Base-by-base conservation (phyloP, 768 basidiomycete genomes). In the Hygrophorus russula region DNA sequence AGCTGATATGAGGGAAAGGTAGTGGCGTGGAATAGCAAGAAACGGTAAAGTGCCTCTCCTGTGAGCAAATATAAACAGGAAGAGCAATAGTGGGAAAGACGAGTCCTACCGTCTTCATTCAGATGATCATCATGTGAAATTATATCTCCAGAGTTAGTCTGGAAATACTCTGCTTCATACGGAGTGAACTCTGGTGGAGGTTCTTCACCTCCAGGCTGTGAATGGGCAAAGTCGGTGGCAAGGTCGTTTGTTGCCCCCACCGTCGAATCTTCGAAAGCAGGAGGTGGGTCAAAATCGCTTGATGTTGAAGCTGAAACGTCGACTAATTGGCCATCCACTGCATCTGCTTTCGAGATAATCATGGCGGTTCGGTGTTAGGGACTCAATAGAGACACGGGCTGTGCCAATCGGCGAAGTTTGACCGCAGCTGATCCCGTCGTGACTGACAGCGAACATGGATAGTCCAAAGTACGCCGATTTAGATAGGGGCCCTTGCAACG, bases 41-140 rank as follows among this genome's bases (percentile, higher is more conserved):
- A 89, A 45, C 82, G 74, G 56, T 82, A 85, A 17, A 87, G 68
- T 0, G 79, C 78, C 52, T 82, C 80, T 36, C 81, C 80, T 81
- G 42, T 9, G 45, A 15, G 1, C 13, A 38, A 5, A 38, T 41
- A 14, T 49, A 41, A 5, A 36, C 27, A 14, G 39, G 19, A 30
- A 42, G 33, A 19, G 15, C n/a, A 41, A 28, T 24, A 42, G 13
- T 35, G 42, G 34, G 30, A 27, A 32, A 0, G 28, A 27, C 14
- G 42, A 55, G 64, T 27, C 42, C 67, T 9, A 18, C 80, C 80
- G 50, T 84, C 81, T 39, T 70, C 59, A 45, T 84, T 84, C 36
- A 84, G 57, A 53, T 82, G 80, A 4, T 56, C 62, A 51, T 87
- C 85, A 56, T 86, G 83, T 11, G 82, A 82, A 42, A 86, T 60